Conservation (phyloP, 164 flowering plant species). For the Kingdonia uniflora region DNA sequence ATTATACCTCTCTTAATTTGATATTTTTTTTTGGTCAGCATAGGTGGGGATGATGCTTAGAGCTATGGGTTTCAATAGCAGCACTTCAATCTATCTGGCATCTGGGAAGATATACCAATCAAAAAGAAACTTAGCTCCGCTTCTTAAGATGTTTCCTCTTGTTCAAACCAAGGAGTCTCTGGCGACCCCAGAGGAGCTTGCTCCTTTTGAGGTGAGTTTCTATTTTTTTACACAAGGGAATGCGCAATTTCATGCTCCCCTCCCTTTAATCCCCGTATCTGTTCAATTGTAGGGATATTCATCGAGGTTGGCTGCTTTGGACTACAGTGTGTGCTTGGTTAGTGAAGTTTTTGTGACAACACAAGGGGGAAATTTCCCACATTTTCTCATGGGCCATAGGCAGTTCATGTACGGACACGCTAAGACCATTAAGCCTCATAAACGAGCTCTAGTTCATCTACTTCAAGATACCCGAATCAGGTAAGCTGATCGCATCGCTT, state of each 20-base stretch:
- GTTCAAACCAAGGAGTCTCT: conserved; percentile 65
- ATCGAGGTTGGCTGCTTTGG: conserved; percentile 91
- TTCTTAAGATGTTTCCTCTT: conserved; percentile 62
- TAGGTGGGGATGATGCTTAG: conserved; percentile 92
- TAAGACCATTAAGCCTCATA: conserved; percentile 81
- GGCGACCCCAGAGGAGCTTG: conserved; percentile 58
- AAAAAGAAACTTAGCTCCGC: conserved; percentile 48
- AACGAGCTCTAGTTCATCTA: conserved; percentile 53
- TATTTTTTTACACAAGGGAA: background rate
- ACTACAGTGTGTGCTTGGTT: conserved; percentile 64
- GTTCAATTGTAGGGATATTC: conserved; percentile 48
- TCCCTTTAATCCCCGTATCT: no score
- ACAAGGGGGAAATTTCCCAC: conserved; percentile 96
- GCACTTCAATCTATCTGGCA: conserved; percentile 68
- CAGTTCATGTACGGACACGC: conserved; percentile 78
- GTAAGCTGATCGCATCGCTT: conserved; percentile 18
- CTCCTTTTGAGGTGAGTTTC: conserved; percentile 39
- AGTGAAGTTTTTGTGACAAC: conserved; percentile 94
- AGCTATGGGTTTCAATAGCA: conserved; percentile 75
- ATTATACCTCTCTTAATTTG: conserved; percentile 6
- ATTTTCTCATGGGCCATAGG: conserved; percentile 87
- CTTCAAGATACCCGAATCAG: conserved; percentile 52
- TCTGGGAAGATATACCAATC: conserved; percentile 66
- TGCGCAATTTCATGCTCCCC: no score
- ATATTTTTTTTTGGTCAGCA: conserved; percentile 27